phyloP scores from a whole-genome alignment of 768 basidiomycete genomes.

The Leccinum aurantiacum region DNA sequence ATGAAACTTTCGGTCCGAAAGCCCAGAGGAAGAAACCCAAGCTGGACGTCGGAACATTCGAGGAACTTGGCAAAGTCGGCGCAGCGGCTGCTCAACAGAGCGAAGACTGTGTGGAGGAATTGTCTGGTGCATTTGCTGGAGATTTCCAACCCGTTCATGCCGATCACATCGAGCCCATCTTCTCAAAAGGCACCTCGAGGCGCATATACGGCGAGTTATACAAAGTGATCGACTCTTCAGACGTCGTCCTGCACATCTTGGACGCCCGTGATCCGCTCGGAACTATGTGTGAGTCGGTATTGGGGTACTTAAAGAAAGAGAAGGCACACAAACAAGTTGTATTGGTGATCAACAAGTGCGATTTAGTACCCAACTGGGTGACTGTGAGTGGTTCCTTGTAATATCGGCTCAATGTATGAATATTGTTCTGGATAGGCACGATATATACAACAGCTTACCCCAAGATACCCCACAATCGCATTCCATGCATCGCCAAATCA shows the following conservation, averaged over 20 bases:
- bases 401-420: background rate
- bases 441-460: conserved; percentile 93
- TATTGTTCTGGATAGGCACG: conserved; percentile 60
- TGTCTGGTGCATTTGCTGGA: conserved; percentile 43
- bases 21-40: conserved; percentile 90
- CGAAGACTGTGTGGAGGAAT: conserved; percentile 37
- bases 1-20: conserved; percentile 93
- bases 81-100: conserved; percentile 53
- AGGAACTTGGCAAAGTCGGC: conserved; percentile 76
- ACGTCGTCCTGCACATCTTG: conserved; percentile 91
- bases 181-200: conserved; percentile 91
- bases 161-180: conserved; percentile 86
- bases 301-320: conserved; percentile 93
- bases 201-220: conserved; percentile 98
- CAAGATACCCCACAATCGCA: conserved; percentile 93
- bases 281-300: conserved; percentile 90
- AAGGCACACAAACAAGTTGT: conserved; percentile 98
- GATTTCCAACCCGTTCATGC: conserved; percentile 64
- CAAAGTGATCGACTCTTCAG: conserved; percentile 99
- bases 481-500: conserved; percentile 99
- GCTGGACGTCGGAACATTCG: conserved; percentile 87
- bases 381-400: conserved; percentile 60
- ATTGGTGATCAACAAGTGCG: conserved; percentile 96
- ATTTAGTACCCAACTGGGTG: conserved; percentile 98
- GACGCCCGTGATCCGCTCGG: conserved; percentile 96